A percentile compares a stretch with the other conserved stretches of the same genome.
Conservation (phyloP, 495 filamentous ascomycete species). For the Jackrogersella minutella region DNA sequence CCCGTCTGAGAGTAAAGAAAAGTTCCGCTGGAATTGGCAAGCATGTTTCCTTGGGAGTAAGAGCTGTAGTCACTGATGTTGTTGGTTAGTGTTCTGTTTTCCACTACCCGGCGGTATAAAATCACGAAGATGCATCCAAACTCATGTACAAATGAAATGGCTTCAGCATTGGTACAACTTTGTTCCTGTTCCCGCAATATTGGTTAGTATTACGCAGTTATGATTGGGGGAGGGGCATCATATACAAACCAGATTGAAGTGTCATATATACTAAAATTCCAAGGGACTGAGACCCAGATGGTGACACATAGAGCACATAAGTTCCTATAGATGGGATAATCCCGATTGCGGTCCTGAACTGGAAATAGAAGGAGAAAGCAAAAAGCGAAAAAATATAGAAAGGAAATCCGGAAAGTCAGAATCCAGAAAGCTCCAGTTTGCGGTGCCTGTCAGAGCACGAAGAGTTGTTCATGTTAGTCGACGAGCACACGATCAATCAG, state of each 20-base stretch:
- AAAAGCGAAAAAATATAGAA: neutral
- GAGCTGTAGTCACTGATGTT: constrained; percentile 60
- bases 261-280: constrained; percentile 24
- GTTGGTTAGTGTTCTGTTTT: constrained; percentile 61
- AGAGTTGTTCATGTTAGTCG: constrained; percentile 28
- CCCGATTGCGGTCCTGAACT: constrained; percentile 18
- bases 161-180: constrained; percentile 58
- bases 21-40: constrained; percentile 57
- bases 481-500: constrained; percentile 21
- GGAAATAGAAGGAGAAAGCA: neutral
- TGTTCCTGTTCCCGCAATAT: constrained; percentile 50
- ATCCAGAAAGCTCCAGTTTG: constrained; percentile 26
- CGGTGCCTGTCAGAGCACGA: constrained; percentile 27
- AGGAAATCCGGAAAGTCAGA: constrained; percentile 32
- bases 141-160: constrained; percentile 46
- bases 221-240: constrained; percentile 32
- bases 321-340: constrained; percentile 22
- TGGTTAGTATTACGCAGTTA: constrained; percentile 40
- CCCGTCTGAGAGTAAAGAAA: constrained; percentile 63
- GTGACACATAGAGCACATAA: constrained; percentile 20
- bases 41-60: constrained; percentile 55
- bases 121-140: constrained; percentile 42
- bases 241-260: constrained; percentile 51
- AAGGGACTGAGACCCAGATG: constrained; percentile 12
- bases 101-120: constrained; percentile 46